These are phyloP conservation scores for Gloeopeniophorella convolvens DNA, from an alignment of 768 basidiomycete genomes.

Conservation along the genomic window DNA sequence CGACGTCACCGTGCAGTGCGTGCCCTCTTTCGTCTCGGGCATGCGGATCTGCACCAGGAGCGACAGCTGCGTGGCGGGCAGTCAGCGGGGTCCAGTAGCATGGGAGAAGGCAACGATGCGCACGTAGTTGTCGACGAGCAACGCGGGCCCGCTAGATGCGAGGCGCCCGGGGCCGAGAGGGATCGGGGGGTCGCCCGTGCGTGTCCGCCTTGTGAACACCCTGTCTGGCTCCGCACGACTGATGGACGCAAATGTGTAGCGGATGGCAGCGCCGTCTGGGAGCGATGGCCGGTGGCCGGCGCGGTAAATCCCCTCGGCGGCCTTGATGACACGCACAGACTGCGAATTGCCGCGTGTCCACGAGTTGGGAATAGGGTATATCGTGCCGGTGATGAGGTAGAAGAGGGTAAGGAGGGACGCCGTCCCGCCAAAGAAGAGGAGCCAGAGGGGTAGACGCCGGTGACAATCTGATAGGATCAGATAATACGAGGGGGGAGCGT, in stretches of 20 bases:
- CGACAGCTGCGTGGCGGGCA: background rate
- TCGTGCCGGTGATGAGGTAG: constrained; percentile 9
- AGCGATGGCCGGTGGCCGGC: background rate
- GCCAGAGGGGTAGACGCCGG: constrained; percentile 14
- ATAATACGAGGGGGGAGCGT: too few relatives aligned
- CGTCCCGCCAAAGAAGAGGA: constrained; percentile 9
- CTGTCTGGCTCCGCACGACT: background rate
- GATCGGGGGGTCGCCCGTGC: background rate
- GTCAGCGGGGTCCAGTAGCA: too few relatives aligned
- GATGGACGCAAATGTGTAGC: background rate
- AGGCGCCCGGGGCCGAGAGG: background rate
- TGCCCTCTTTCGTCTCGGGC: constrained; percentile 2
- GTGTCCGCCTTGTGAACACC: background rate
- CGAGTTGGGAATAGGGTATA: constrained; percentile 7
- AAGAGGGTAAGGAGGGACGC: constrained; percentile 11
- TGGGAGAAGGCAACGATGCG: too few relatives aligned
- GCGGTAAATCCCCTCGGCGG: background rate
- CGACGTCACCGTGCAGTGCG: constrained; percentile 7
- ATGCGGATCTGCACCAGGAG: constrained; percentile 11
- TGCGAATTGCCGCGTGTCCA: constrained; percentile 5
- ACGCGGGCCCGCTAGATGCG: constrained; percentile 5
- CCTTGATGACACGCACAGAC: background rate
- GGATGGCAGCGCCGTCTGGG: background rate
- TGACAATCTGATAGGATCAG: background rate
- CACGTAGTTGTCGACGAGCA: constrained; percentile 7